These are phyloP conservation scores for Starmera quercuum DNA, from an alignment of 805 yeast species.

Conservation along the genomic window DNA sequence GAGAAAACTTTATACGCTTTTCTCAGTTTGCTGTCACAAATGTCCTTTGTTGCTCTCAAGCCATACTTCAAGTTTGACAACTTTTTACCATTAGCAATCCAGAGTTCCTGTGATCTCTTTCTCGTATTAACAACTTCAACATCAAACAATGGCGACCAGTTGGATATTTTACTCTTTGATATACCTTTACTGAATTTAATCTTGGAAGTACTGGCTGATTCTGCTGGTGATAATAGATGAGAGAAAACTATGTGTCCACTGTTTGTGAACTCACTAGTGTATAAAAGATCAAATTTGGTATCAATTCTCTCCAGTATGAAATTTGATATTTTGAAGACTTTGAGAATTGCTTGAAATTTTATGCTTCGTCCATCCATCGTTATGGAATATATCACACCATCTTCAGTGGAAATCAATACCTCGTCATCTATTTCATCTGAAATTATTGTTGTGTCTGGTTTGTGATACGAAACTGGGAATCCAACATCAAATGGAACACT, in stretches of 20 bases:
- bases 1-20: constrained; percentile 10
- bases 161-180: constrained; percentile 24
- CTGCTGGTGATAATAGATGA: constrained; percentile 14
- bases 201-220: constrained; percentile 9
- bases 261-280: constrained; percentile 33
- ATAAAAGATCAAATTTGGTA: constrained; percentile 17
- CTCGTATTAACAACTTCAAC: constrained; percentile 23
- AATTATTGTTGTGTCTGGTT: constrained; percentile 19
- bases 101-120: constrained; percentile 28
- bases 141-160: constrained; percentile 44
- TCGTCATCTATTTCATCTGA: constrained; percentile 9
- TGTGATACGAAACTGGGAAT: constrained; percentile 34
- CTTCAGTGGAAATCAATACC: constrained; percentile 17
- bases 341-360: constrained; percentile 23
- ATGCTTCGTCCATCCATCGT: constrained; percentile 16
- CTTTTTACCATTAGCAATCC: constrained; percentile 19
- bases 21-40: constrained; percentile 10
- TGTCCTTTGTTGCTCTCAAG: constrained; percentile 8
- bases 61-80: constrained; percentile 14
- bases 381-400: constrained; percentile 16
- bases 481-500: constrained; percentile 12
- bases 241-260: constrained; percentile 28
- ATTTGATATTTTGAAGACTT: constrained; percentile 27
- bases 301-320: constrained; percentile 13
- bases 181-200: constrained; percentile 1